Percentiles rank a stretch among this genome's conserved stretches.
phyloP scores from a whole-genome alignment of 176 grass and related monocot genomes.

The Aechmea fasciata region DNA sequence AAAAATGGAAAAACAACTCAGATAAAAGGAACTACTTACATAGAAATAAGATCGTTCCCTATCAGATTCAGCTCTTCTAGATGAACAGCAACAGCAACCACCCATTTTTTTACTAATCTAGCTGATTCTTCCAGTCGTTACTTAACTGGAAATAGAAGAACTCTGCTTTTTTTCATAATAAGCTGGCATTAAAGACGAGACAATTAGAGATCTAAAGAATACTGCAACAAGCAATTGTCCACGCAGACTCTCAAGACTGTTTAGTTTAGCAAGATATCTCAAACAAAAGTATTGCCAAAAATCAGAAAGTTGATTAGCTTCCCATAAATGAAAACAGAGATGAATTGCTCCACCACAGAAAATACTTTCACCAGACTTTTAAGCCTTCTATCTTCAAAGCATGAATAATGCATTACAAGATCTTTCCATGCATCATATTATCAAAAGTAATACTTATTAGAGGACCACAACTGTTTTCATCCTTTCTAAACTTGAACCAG shows the following conservation, averaged over 20 bases:
- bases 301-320: neutral
- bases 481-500: no score
- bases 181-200: slow-evolving; percentile 28
- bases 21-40: slow-evolving; percentile 35
- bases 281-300: neutral
- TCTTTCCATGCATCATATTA: no score
- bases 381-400: no score
- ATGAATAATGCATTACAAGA: no score
- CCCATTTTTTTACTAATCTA: slow-evolving; percentile 51
- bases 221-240: neutral
- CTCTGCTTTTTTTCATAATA: slow-evolving; percentile 21
- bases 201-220: neutral
- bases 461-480: no score
- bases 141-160: slow-evolving; percentile 29
- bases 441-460: no score
- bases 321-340: neutral
- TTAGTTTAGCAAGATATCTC: neutral
- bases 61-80: slow-evolving; percentile 45
- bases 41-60: slow-evolving; percentile 49
- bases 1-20: neutral
- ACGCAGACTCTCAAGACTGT: neutral
- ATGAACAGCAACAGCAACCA: slow-evolving; percentile 73
- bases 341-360: neutral
- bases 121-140: slow-evolving; percentile 19
- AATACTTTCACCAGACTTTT: neutral